Evolutionary conservation across 2,329 filamentous ascomycete species (phyloP), one percentile per base, ranked within the genome.

Genomic region (Scopulariopsis brevicaulis): DNA sequence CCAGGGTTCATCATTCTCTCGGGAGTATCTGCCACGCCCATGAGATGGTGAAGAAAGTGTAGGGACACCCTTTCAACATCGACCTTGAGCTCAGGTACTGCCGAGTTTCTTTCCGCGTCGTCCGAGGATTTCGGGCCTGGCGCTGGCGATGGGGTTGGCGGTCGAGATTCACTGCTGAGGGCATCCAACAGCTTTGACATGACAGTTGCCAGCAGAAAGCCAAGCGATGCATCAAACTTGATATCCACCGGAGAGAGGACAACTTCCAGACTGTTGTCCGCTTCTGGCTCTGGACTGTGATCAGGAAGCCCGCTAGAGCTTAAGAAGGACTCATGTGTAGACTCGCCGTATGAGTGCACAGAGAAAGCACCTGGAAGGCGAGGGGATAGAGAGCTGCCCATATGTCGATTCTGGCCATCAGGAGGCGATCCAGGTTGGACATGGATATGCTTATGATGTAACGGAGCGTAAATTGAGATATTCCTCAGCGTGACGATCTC

Each of bases 301-400:
- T 58, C 54, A 20, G 28, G 51, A 11, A 59, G 51, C 24, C 35
- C 55, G 12, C 43, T 32, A 18, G 51, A 37, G 43, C 56, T 53
- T 18, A 54, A 15, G 28, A 58, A 53, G 14, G 56, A 58, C 15
- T 53, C 56, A 7, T 53, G 51, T 35, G 24, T 40, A 32, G 56
- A 35, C 18, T 55, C 53, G 20, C 22, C n/a, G n/a, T n/a, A 35
- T 55, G 56, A 58, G 50, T 78, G 69, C 2, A 81, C 70, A 0
- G 83, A 86, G 65, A 86, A 86, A 2, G 83, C 77, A 0, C 83
- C 84, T 1, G 83, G 83, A 3, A 59, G 53, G 50, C 46, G 54
- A 40, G 53, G 46, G 12, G 57, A 59, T 15, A 37, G 15, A 24
- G 56, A 54, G 20, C 46, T 50, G 4, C 7, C 46, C 46, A 50